Conservation (phyloP, 202 grass and related monocot species). For the Musa balbisiana region DNA sequence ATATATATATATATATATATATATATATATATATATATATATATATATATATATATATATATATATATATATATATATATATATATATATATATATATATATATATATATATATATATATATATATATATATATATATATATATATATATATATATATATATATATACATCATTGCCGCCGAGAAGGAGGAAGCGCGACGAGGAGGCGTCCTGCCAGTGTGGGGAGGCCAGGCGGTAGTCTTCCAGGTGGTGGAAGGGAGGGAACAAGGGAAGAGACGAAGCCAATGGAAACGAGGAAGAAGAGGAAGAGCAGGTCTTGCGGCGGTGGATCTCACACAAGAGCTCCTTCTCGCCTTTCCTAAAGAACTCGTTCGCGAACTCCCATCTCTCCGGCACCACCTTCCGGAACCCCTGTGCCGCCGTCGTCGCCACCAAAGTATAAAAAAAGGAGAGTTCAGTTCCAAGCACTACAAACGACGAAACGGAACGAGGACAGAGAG, state of each 20-base stretch:
- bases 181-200: background rate
- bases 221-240: background rate
- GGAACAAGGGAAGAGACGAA: slow-evolving; percentile 38
- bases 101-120: too few species aligned
- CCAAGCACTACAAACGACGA: background rate
- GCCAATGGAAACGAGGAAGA: background rate
- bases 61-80: too few species aligned
- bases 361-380: slow-evolving; percentile 20
- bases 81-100: too few species aligned
- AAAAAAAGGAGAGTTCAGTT: background rate
- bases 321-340: slow-evolving; percentile 10
- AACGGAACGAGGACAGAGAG: background rate
- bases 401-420: slow-evolving; percentile 8
- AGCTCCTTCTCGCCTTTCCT: slow-evolving; percentile 11
- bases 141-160: too few species aligned
- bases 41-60: too few species aligned
- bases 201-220: slow-evolving; percentile 14
- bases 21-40: too few species aligned
- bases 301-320: slow-evolving; percentile 5
- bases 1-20: too few species aligned
- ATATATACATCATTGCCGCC: background rate
- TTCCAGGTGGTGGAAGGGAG: slow-evolving; percentile 14
- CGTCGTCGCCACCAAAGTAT: too few species aligned
- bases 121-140: too few species aligned
- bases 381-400: slow-evolving; percentile 22